phyloP scores from a whole-genome alignment of 192 early-diverging fungal species.

The Pilaira anomala region DNA sequence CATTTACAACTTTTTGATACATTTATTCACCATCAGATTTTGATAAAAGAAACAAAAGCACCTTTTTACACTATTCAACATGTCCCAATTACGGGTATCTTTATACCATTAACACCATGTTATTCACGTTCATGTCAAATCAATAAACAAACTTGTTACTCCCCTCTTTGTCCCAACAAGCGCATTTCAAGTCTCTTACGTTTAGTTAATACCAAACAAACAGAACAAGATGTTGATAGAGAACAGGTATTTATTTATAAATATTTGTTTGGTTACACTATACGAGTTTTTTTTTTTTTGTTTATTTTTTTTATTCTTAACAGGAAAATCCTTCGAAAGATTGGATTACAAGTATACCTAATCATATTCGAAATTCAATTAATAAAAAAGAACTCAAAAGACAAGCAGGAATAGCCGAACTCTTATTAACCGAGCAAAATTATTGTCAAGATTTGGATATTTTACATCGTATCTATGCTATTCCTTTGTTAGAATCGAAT shows the following conservation, averaged over 20 bases:
- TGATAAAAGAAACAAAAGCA: not conserved
- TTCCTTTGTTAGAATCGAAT: slow-evolving; percentile 4
- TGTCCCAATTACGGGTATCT: too few relatives aligned
- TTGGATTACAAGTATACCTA: not conserved
- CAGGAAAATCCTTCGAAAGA: not conserved
- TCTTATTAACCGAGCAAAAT: slow-evolving; percentile 15
- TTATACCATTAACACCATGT: slow-evolving; percentile 11
- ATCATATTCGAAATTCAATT: not conserved
- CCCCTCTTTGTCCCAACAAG: slow-evolving; percentile 10
- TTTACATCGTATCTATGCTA: slow-evolving; percentile 15
- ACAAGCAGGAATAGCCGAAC: slow-evolving; percentile 23
- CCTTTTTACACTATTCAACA: not conserved
- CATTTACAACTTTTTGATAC: slow-evolving; percentile 2
- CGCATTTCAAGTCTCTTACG: not conserved
- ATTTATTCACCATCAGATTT: not conserved
- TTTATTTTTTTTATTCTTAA: too few relatives aligned
- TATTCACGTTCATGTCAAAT: slow-evolving; percentile 19
- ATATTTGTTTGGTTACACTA: not conserved
- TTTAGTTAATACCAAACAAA: not conserved
- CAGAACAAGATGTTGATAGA: not conserved
- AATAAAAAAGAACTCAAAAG: slow-evolving; percentile 17
- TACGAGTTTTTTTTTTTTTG: not conserved
- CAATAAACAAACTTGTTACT: not conserved
- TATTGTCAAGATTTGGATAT: slow-evolving; percentile 18
- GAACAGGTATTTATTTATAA: not conserved